Base-by-base conservation (phyloP, 805 yeast species). In the Lipomyces sp. region DNA sequence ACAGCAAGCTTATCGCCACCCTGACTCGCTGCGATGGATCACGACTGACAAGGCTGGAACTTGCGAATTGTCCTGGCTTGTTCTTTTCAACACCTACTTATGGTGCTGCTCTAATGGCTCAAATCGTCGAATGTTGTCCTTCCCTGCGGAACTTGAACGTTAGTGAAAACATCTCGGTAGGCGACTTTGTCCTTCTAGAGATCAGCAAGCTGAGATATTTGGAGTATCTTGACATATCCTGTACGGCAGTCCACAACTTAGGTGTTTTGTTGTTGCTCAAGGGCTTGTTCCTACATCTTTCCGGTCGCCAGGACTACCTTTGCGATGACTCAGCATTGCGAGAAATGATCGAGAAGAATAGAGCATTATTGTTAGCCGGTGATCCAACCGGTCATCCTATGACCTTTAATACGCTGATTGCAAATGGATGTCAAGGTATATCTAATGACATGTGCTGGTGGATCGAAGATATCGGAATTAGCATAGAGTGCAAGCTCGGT, bases 51-150 rank as follows among this genome's bases (percentile, higher is more conserved):
- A 30, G 58, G n/a, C 30, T 63, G 15, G 39, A 37, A 10, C 59
- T 63, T 6, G n/a, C 62, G 18, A 15, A 39, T 32, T 63, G 65
- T 53, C 59, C 62, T 2, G 65, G 62, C 30, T 24, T 63, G 30
- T 58, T 53, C 50, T 63, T 63, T 53, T 50, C 58, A 11, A 58
- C 50, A 15, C 59, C 59, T 18, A 53, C 34, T 8, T 45, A 39
- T 35, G 59, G 62, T 57, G 65, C 62, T 10, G 59, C 32, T 11
- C 30, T 63, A 32, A 59, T 45, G 57, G 30, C 51, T 10, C 35
- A 39, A 30, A 63, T 63, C 5, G 62, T 63, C 6, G 53, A 50
- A 32, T 35, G 53, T 15, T 63, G 65, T 58, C 65, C 65, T 4
- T 32, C 30, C 6, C 48, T 63, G 15, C 33, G 34, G 50, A 10